phyloP scores from a whole-genome alignment of 305 asterid species.

The Fraxinus sp. region DNA sequence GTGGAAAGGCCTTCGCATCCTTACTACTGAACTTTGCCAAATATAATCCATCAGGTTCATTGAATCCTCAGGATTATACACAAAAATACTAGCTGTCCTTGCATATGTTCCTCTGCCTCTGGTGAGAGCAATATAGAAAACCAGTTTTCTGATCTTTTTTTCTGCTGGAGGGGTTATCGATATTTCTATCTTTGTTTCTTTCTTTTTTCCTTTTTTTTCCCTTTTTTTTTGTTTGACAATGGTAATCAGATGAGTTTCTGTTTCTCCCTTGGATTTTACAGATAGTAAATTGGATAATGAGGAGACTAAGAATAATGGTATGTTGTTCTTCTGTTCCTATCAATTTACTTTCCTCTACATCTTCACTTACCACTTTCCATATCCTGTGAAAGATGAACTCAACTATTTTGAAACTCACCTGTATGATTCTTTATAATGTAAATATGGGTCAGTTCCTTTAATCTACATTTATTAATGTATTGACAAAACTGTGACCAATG shows the following conservation, averaged over 20 bases:
- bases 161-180: neutral
- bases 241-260: conserved; percentile 18
- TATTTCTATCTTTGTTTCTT: neutral
- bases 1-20: neutral
- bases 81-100: neutral
- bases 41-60: neutral
- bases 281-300: conserved; percentile 85
- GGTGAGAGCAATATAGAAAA: neutral
- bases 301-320: conserved; percentile 68
- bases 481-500: conserved; percentile 6
- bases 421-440: neutral
- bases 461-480: neutral
- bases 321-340: conserved; percentile 18
- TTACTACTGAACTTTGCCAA: neutral
- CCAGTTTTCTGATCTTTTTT: neutral
- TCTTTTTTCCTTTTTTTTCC: neutral
- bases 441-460: conserved; percentile 1
- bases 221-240: neutral
- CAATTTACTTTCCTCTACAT: conserved; percentile 6
- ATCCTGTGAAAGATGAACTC: neutral
- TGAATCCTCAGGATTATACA: neutral
- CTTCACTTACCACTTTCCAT: conserved; percentile 23
- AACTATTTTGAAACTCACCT: neutral
- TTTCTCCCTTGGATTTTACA: conserved; percentile 37
- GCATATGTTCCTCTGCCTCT: neutral